These are phyloP conservation scores for Calonectria hawksworthii DNA, from an alignment of 2,329 filamentous ascomycete genomes.

Conservation along the genomic window DNA sequence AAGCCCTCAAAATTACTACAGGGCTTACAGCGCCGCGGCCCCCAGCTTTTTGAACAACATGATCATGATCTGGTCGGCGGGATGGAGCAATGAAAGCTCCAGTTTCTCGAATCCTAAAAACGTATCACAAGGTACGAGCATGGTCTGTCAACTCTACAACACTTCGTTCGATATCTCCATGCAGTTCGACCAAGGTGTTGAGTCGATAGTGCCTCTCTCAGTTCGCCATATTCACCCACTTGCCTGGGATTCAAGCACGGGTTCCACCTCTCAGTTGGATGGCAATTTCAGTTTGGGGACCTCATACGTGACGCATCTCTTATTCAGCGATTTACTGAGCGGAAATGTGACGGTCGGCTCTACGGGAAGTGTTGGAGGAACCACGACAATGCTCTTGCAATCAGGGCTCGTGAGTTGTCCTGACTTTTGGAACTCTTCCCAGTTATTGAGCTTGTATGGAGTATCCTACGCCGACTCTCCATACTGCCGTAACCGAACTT, in stretches of 20 bases:
- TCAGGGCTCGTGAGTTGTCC: neutral
- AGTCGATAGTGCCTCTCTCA: neutral
- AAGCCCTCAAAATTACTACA: neutral
- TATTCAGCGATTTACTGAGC: neutral
- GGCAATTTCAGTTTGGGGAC: neutral
- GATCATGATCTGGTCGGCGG: neutral
- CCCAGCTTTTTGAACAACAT: slow-evolving; percentile 7
- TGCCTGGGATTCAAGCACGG: neutral
- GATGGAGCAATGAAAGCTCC: neutral
- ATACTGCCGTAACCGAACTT: neutral
- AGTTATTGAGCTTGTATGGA: neutral
- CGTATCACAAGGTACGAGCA: neutral
- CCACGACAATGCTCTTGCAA: neutral
- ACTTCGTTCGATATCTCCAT: neutral
- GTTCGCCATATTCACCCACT: neutral
- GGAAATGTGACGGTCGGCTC: slow-evolving; percentile 1
- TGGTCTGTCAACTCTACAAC: neutral
- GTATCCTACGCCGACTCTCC: neutral
- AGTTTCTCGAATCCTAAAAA: neutral
- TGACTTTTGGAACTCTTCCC: neutral
- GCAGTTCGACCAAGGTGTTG: neutral
- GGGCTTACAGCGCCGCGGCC: neutral
- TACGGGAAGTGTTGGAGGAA: neutral
- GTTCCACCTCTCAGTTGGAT: neutral
- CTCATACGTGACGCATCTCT: neutral